Conservation (phyloP, 495 filamentous ascomycete species). For the Hypomontagnella monticulosa region DNA sequence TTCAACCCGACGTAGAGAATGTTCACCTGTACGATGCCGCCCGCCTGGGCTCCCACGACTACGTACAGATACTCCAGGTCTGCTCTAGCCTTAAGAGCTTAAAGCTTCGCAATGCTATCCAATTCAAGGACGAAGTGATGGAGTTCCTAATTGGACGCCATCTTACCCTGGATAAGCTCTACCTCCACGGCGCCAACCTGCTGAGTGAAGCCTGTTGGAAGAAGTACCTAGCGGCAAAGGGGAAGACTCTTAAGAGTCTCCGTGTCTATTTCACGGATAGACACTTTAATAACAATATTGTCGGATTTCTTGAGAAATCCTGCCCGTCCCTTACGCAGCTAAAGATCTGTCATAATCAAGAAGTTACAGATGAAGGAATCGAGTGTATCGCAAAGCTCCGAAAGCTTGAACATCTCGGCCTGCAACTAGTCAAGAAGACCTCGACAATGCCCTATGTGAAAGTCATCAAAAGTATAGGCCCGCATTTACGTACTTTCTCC, state of each 20-base stretch:
- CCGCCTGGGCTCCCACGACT: constrained; percentile 78
- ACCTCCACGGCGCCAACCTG: constrained; percentile 80
- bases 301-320: constrained; percentile 59
- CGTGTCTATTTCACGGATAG: constrained; percentile 80
- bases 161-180: constrained; percentile 68
- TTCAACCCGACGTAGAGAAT: constrained; percentile 70
- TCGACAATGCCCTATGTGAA: constrained; percentile 65
- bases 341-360: constrained; percentile 71
- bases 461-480: constrained; percentile 68
- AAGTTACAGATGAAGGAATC: constrained; percentile 57
- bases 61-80: constrained; percentile 79
- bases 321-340: constrained; percentile 75
- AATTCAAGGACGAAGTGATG: constrained; percentile 84
- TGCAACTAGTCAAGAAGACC: constrained; percentile 67
- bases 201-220: constrained; percentile 77
- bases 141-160: constrained; percentile 79
- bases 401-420: constrained; percentile 74
- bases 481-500: constrained; percentile 73
- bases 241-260: constrained; percentile 68
- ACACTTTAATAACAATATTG: constrained; percentile 63
- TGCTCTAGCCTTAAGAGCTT: constrained; percentile 72
- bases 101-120: constrained; percentile 80
- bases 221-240: constrained; percentile 68
- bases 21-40: constrained; percentile 84
- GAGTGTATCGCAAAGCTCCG: constrained; percentile 63